Evolutionary conservation across 805 yeast genomes (phyloP), one percentile per base, ranked within the genome.

Genomic region (Teunomyces aglyptinius): DNA sequence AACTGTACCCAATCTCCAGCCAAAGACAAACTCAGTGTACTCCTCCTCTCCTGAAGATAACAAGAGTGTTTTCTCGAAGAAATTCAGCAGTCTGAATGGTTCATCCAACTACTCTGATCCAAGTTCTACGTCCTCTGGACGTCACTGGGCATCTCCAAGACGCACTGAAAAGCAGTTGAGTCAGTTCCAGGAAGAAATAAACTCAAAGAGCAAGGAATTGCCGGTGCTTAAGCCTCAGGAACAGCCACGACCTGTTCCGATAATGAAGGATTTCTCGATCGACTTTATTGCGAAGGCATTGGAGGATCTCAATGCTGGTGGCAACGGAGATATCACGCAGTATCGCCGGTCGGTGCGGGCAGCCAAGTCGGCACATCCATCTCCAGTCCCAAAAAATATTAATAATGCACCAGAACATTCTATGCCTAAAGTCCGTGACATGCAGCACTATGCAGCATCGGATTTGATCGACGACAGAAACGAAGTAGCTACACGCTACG

Each of bases 101-200:
- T 53, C 48, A 43, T 61, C 67, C 40, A 63, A 68, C 45, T 70
- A 69, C 49, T 68, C 73, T n/a, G 62, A 64, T 48, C 71, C 75
- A 2, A 68, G 63, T 43, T 67, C 64, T 46, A 50, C 64, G 0
- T 49, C 54, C 3, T 51, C 59, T 7, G 47, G 46, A 13, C 49
- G 75, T 39, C 67, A 67, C 50, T 73, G 77, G 77, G 67, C 74
- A 6, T 68, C 75, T n/a, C 77, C 77, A 3, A 56, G 73, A 24
- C 59, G 67, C 42, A 61, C 60, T 49, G 67, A 63, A 44, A 49
- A 60, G 48, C 69, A 64, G 49, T 54, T 65, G 33, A 55, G 56
- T 24, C 65, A 67, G 47, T 52, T 70, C 20, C 77, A 71, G 46
- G 70, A 67, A 38, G 63, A 64, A 48, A 70, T 72, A 44, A 70